These are phyloP conservation scores for Phyllosticta paracitricarpa DNA, from an alignment of 2,329 filamentous ascomycete species.

Conservation along the genomic window DNA sequence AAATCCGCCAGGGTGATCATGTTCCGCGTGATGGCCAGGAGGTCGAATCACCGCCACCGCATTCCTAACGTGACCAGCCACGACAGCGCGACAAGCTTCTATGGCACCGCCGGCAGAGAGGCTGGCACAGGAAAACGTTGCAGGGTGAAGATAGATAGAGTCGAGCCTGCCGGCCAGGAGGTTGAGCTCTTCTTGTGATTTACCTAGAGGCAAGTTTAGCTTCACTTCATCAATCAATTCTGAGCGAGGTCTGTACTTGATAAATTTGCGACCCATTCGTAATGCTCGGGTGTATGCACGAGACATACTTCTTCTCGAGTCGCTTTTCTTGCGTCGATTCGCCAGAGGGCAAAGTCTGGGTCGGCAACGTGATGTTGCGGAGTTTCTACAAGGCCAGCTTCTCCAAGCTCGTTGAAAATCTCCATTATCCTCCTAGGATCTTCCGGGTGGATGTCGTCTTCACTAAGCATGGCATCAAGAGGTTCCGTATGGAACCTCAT, in stretches of 20 bases:
- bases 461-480: constrained; percentile 30
- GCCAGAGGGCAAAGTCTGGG: constrained; percentile 46
- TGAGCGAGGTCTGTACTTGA: constrained; percentile 27
- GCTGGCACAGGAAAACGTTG: constrained; percentile 71
- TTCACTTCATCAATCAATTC: constrained; percentile 23
- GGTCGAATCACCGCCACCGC: constrained; percentile 92
- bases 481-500: constrained; percentile 92
- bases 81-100: constrained; percentile 88
- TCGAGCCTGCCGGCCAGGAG: constrained; percentile 47
- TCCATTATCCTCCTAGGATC: constrained; percentile 86
- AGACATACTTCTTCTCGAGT: constrained; percentile 69
- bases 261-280: constrained; percentile 59
- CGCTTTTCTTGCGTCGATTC: constrained; percentile 70
- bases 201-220: constrained; percentile 13
- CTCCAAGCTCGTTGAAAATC: constrained; percentile 83
- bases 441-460: constrained; percentile 78
- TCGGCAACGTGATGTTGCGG: constrained; percentile 41
- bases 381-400: constrained; percentile 65
- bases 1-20: constrained; percentile 78
- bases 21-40: constrained; percentile 90
- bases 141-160: constrained; percentile 54
- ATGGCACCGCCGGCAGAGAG: constrained; percentile 89
- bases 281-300: constrained; percentile 70
- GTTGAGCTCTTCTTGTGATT: constrained; percentile 52
- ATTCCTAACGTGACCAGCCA: constrained; percentile 76